These are phyloP conservation scores for Aureobasidium vineae DNA, from an alignment of 2,329 filamentous ascomycete species.

Conservation along the genomic window DNA sequence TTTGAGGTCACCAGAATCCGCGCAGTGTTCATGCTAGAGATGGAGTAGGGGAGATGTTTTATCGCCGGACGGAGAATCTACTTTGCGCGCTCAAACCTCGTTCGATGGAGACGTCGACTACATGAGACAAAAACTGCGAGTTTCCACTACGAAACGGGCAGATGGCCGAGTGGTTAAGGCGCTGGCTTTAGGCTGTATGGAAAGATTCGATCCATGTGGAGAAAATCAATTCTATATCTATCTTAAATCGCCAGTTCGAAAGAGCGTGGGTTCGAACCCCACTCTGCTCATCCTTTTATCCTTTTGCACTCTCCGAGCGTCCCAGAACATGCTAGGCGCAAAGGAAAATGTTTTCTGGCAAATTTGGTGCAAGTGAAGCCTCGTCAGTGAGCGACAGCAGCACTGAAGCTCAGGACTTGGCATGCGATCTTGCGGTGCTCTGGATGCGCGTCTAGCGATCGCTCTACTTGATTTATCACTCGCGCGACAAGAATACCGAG, in stretches of 20 bases:
- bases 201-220: not conserved
- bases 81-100: not conserved
- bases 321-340: too few species aligned
- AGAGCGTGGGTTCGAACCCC: conserved; percentile 19
- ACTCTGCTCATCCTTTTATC: not conserved
- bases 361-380: not conserved
- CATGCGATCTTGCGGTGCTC: not conserved
- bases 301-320: not conserved
- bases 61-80: too few species aligned
- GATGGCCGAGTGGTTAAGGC: conserved; percentile 16
- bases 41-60: not conserved
- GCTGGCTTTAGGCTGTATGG: conserved; percentile 1
- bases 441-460: not conserved
- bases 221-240: not conserved
- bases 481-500: too few species aligned
- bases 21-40: not conserved
- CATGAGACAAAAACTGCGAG: not conserved
- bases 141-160: not conserved
- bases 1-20: not conserved
- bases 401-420: not conserved
- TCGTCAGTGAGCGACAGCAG: not conserved
- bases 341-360: not conserved
- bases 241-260: conserved; percentile 11
- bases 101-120: not conserved
- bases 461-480: too few species aligned